Evolutionary conservation across 2,329 filamentous ascomycete genomes (phyloP).

Genomic region (Paradendryphiella salina): DNA sequence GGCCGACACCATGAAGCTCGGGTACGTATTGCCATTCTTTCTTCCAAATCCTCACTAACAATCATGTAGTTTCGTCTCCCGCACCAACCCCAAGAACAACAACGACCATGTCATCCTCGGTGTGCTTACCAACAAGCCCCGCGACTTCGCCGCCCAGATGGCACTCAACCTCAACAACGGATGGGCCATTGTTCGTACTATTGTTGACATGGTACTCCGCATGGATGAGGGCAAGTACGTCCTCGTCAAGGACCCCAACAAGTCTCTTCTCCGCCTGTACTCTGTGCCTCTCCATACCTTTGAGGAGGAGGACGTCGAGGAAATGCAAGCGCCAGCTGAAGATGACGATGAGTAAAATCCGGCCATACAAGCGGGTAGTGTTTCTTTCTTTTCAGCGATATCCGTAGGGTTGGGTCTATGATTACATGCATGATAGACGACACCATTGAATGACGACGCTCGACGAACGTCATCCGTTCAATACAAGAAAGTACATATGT

Average conservation of each 20-base stretch:
- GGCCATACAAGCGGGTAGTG: background rate
- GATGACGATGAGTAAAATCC: conserved; percentile 57
- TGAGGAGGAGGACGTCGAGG: conserved; percentile 86
- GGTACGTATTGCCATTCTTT: conserved; percentile 59
- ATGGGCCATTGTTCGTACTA: conserved; percentile 98
- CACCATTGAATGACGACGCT: conserved; percentile 15
- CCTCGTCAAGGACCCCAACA: conserved; percentile 88
- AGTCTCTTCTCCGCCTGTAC: conserved; percentile 90
- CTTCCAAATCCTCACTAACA: conserved; percentile 9
- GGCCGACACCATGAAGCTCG: conserved; percentile 98
- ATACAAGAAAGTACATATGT: background rate
- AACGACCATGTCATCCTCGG: conserved; percentile 94
- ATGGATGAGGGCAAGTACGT: conserved; percentile 81
- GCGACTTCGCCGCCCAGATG: conserved; percentile 97
- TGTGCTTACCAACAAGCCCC: conserved; percentile 95
- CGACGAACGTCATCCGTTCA: conserved; percentile 3
- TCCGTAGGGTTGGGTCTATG: conserved; percentile 26
- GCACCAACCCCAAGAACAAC: conserved; percentile 86
- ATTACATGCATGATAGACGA: conserved; percentile 26
- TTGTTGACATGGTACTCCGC: conserved; percentile 88
- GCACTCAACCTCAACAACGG: conserved; percentile 95
- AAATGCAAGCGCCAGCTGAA: conserved; percentile 60
- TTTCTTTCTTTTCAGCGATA: conserved; percentile 25
- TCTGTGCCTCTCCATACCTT: conserved; percentile 85
- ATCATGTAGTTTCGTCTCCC: conserved; percentile 81